Conservation (phyloP, 208 protist species). For the Leishmania gerbilli region DNA sequence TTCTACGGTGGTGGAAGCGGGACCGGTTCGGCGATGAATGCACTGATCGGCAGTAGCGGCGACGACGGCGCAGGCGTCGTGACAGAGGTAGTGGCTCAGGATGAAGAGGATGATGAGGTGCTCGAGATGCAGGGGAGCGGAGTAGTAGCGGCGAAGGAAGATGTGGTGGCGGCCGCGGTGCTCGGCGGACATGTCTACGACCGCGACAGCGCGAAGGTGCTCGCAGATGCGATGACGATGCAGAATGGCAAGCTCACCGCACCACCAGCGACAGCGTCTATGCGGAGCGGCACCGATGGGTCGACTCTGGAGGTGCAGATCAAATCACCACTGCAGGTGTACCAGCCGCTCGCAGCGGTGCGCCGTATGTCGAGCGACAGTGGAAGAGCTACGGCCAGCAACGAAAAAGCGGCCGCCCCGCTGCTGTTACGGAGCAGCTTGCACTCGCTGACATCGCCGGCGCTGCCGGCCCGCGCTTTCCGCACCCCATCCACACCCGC, state of each 20-base stretch:
- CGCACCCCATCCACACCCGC: background rate
- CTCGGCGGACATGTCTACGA: background rate
- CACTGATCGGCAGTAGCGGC: background rate
- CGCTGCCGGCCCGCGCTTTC: background rate
- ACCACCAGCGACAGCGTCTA: background rate
- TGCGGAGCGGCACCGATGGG: background rate
- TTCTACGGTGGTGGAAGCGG: slow-evolving; percentile 8
- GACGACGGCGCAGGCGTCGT: background rate
- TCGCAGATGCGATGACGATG: background rate
- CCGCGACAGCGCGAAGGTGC: background rate
- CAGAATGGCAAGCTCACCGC: background rate
- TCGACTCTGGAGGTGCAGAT: background rate
- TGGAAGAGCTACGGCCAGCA: background rate
- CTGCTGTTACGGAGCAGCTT: background rate
- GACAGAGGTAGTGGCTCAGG: background rate
- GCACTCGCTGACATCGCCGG: background rate
- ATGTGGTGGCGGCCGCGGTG: background rate
- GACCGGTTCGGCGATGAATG: background rate
- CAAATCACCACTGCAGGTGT: background rate
- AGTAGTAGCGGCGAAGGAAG: background rate
- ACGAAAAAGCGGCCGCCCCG: background rate
- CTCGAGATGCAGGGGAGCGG: background rate
- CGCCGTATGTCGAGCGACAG: background rate
- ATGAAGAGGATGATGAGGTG: background rate
- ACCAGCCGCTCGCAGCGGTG: background rate